Conservation (phyloP, 768 basidiomycete genomes). For the Gyrodon lividus region DNA sequence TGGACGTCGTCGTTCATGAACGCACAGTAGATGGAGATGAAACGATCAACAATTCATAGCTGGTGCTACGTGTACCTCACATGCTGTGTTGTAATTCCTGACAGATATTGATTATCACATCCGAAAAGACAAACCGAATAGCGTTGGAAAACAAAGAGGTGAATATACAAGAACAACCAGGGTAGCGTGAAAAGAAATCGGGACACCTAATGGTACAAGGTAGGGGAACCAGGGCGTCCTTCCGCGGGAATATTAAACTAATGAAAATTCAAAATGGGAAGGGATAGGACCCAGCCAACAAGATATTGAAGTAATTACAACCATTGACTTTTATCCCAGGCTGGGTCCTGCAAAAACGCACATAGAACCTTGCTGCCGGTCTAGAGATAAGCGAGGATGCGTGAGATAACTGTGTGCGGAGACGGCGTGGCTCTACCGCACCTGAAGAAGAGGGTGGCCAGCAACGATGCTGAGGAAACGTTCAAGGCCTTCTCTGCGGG, state of each 20-base stretch:
- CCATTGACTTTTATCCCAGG: constrained; percentile 86
- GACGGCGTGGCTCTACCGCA: constrained; percentile 33
- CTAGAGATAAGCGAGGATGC: constrained; percentile 35
- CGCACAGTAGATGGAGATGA: constrained; percentile 6
- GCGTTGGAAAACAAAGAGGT: constrained; percentile 13
- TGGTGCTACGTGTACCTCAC: constrained; percentile 12
- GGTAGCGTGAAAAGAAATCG: constrained; percentile 5
- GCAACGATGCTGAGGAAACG: constrained; percentile 95
- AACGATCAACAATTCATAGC: constrained; percentile 9
- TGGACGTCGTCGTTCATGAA: constrained; percentile 76
- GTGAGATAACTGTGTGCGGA: constrained; percentile 7
- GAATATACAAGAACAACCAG: constrained; percentile 25
- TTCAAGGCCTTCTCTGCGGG: constrained; percentile 88
- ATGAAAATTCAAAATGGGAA: neutral
- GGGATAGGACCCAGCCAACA: neutral
- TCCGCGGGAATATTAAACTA: constrained; percentile 2
- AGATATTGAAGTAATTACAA: constrained; percentile 38
- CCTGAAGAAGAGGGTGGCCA: constrained; percentile 95
- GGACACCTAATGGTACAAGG: constrained; percentile 22
- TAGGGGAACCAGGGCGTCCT: constrained; percentile 12
- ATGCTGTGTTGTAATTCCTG: constrained; percentile 6
- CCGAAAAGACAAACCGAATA: neutral
- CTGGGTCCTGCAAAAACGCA: constrained; percentile 92
- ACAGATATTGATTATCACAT: constrained; percentile 2
- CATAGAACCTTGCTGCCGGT: constrained; percentile 97